Percentiles rank a stretch among this genome's conserved stretches.
Conservation (phyloP, 2,329 filamentous ascomycete species). For the Fusarium cyanostomum region DNA sequence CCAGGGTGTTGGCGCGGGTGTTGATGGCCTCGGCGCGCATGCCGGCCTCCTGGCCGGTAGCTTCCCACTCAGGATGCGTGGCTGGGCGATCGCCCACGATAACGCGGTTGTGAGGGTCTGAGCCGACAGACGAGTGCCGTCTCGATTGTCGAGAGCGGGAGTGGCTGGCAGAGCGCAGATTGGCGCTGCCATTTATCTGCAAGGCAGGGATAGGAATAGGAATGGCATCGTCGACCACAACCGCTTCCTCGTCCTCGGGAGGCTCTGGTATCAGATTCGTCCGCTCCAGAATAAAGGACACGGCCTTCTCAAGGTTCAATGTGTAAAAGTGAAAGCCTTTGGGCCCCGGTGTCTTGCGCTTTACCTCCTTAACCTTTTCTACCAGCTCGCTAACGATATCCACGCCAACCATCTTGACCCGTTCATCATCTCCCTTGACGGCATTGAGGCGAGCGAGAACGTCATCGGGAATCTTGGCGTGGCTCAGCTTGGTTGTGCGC, state of each 20-base stretch:
- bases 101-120: slow-evolving; percentile 86
- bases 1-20: slow-evolving; percentile 83
- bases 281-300: slow-evolving; percentile 90
- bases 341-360: slow-evolving; percentile 65
- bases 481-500: slow-evolving; percentile 91
- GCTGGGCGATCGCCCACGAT: slow-evolving; percentile 75
- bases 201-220: slow-evolving; percentile 41
- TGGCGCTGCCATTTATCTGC: slow-evolving; percentile 60
- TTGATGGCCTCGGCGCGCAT: slow-evolving; percentile 79
- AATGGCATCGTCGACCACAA: slow-evolving; percentile 56
- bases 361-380: slow-evolving; percentile 75
- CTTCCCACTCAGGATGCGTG: slow-evolving; percentile 73
- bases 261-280: slow-evolving; percentile 80
- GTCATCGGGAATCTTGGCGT: slow-evolving; percentile 79
- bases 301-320: slow-evolving; percentile 93
- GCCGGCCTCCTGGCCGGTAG: slow-evolving; percentile 79
- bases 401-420: slow-evolving; percentile 81
- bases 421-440: slow-evolving; percentile 81
- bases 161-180: slow-evolving; percentile 46
- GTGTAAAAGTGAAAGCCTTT: slow-evolving; percentile 98
- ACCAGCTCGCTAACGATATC: slow-evolving; percentile 88
- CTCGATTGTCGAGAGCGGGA: slow-evolving; percentile 56
- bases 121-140: slow-evolving; percentile 81
- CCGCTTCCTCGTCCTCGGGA: slow-evolving; percentile 62
- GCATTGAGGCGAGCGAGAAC: slow-evolving; percentile 76